Percentiles rank a stretch among this genome's conserved stretches.
phyloP scores from a whole-genome alignment of 2,329 filamentous ascomycete species.

The Penicillium sp. region DNA sequence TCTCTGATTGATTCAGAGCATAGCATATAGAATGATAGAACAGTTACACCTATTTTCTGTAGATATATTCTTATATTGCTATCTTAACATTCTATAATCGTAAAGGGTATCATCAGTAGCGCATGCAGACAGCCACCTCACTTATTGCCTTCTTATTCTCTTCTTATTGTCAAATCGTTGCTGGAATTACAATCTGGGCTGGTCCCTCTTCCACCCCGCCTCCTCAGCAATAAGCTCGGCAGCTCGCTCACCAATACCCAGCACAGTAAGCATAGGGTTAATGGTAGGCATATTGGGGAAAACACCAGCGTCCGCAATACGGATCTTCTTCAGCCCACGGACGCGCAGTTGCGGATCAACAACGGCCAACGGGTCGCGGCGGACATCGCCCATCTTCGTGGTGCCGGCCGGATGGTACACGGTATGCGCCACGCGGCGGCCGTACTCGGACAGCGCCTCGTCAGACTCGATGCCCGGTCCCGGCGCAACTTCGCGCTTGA shows the following conservation, averaged over 20 bases:
- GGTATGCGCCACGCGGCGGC: conserved; percentile 74
- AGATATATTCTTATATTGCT: not conserved
- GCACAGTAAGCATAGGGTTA: conserved; percentile 87
- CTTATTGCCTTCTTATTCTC: not conserved
- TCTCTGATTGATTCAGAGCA: not conserved
- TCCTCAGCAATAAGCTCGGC: conserved; percentile 79
- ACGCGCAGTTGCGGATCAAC: conserved; percentile 74
- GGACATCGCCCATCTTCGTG: conserved; percentile 80
- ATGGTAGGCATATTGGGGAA: conserved; percentile 84
- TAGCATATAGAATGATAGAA: not conserved
- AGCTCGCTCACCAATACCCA: conserved; percentile 76
- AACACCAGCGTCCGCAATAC: conserved; percentile 81
- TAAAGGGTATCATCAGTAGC: conserved; percentile 7
- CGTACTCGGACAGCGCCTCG: conserved; percentile 78
- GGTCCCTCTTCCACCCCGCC: conserved; percentile 60
- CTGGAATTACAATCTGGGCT: conserved; percentile 49
- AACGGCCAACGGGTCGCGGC: conserved; percentile 67
- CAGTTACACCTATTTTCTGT: too few species aligned
- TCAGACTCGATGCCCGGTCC: conserved; percentile 70
- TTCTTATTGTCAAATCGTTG: not conserved
- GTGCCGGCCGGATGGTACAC: conserved; percentile 89
- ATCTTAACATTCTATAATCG: not conserved
- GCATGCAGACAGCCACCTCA: not conserved
- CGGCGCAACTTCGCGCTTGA: conserved; percentile 76
- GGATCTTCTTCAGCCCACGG: conserved; percentile 65